These are phyloP conservation scores for Graphilbum fragrans DNA, from an alignment of 2,329 filamentous ascomycete genomes.

Conservation along the genomic window DNA sequence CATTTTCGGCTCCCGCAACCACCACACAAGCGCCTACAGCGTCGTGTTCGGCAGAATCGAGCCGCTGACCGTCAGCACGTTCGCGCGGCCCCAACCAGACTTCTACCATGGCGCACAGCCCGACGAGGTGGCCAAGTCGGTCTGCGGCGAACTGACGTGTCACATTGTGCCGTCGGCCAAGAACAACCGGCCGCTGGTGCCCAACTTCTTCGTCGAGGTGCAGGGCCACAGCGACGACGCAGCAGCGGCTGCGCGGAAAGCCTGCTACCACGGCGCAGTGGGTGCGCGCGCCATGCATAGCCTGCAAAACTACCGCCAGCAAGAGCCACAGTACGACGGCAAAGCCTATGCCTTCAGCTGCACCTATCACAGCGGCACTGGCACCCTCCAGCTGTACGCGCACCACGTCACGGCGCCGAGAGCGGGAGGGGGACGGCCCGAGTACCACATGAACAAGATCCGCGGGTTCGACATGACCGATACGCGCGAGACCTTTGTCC, in stretches of 20 bases:
- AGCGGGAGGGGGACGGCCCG: slow-evolving; percentile 16
- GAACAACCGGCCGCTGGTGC: slow-evolving; percentile 17
- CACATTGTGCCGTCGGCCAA: slow-evolving; percentile 21
- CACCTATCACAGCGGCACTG: slow-evolving; percentile 20
- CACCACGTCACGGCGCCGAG: slow-evolving; percentile 21
- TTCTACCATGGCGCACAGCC: slow-evolving; percentile 18
- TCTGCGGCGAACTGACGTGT: slow-evolving; percentile 13
- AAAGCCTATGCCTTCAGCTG: slow-evolving; percentile 25
- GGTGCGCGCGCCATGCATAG: slow-evolving; percentile 23
- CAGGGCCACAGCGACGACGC: slow-evolving; percentile 21
- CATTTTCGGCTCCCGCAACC: slow-evolving; percentile 16
- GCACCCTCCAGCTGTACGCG: slow-evolving; percentile 23
- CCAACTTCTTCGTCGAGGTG: slow-evolving; percentile 28
- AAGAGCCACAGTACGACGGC: slow-evolving; percentile 22
- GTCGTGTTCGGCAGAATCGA: slow-evolving; percentile 22
- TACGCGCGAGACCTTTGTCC: slow-evolving; percentile 16
- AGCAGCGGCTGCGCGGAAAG: slow-evolving; percentile 20
- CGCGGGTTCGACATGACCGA: slow-evolving; percentile 15
- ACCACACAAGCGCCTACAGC: slow-evolving; percentile 13
- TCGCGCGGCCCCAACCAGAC: slow-evolving; percentile 18
- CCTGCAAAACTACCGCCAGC: slow-evolving; percentile 21
- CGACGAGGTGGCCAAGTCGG: slow-evolving; percentile 13
- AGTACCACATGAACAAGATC: slow-evolving; percentile 29
- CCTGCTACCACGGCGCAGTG: slow-evolving; percentile 22
- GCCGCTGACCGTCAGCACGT: slow-evolving; percentile 19